phyloP scores from a whole-genome alignment of 345 rosid species.

The Gossypium arboreum region DNA sequence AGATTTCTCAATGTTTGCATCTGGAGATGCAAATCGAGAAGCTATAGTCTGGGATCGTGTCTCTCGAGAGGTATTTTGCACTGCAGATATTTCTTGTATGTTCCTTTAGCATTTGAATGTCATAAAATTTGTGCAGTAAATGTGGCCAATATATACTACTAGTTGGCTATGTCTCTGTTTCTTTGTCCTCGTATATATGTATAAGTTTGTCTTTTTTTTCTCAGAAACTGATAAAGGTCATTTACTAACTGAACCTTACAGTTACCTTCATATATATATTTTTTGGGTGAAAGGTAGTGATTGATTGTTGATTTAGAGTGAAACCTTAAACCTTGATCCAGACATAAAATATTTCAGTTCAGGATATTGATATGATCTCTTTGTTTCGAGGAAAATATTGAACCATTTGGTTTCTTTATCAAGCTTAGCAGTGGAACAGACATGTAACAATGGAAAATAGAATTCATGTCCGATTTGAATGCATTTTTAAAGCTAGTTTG shows the following conservation, averaged over 20 bases:
- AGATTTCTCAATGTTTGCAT: conserved; percentile 87
- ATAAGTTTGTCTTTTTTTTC: not conserved
- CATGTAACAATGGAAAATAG: not conserved
- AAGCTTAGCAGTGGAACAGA: not conserved
- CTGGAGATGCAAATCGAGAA: conserved; percentile 88
- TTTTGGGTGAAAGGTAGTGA: not conserved
- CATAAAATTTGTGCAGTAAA: not conserved
- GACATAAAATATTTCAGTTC: not conserved
- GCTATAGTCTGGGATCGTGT: conserved; percentile 82
- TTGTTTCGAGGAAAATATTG: not conserved
- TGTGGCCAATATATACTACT: not conserved
- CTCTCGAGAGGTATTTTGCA: conserved; percentile 63
- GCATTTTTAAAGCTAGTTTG: not conserved
- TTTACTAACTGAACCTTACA: not conserved
- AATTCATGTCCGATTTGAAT: not conserved
- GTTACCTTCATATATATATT: not conserved
- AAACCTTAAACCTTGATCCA: not conserved
- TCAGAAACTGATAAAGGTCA: not conserved
- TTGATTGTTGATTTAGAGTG: not conserved
- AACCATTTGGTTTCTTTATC: not conserved
- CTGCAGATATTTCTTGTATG: not conserved
- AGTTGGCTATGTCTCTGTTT: not conserved
- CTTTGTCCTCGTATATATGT: not conserved
- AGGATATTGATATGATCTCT: not conserved
- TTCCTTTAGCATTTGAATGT: not conserved